A percentile compares a stretch with the other conserved stretches of the same genome.
Evolutionary conservation across 768 basidiomycete genomes (phyloP).

Genomic region (Russula vinacea): DNA sequence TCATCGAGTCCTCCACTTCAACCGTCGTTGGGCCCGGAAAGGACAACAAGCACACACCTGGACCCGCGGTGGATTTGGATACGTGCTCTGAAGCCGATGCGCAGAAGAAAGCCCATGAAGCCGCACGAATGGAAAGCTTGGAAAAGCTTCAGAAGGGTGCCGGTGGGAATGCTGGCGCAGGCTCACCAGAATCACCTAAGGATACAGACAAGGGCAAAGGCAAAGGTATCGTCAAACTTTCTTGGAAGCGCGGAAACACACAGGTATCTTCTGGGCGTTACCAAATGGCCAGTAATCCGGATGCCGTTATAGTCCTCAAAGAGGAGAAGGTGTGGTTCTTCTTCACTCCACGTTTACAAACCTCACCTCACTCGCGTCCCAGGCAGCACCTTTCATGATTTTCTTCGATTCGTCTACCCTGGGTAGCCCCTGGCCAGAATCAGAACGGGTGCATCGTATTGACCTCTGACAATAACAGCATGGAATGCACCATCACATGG

Average conservation of each 20-base stretch:
- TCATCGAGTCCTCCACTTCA: constrained; percentile 32
- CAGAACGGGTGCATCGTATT: background rate
- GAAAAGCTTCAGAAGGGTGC: constrained; percentile 53
- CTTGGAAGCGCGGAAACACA: constrained; percentile 20
- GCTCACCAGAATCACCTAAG: constrained; percentile 17
- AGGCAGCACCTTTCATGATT: constrained; percentile 90
- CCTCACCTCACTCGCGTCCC: constrained; percentile 5
- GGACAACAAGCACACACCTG: constrained; percentile 10
- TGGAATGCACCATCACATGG: constrained; percentile 93
- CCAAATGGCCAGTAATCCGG: constrained; percentile 44
- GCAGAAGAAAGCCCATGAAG: constrained; percentile 32
- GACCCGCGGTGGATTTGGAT: background rate
- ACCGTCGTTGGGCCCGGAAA: background rate
- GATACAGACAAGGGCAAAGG: constrained; percentile 29
- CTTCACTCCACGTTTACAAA: constrained; percentile 5
- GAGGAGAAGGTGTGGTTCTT: constrained; percentile 69
- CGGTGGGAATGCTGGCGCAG: background rate
- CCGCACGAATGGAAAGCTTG: constrained; percentile 45
- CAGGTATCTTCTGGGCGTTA: constrained; percentile 11
- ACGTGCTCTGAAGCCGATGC: constrained; percentile 38
- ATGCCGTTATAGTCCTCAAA: constrained; percentile 84
- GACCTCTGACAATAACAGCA: constrained; percentile 39
- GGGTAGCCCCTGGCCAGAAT: constrained; percentile 49
- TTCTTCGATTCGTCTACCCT: constrained; percentile 89
- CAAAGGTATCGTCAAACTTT: constrained; percentile 20